These are phyloP conservation scores for Pichia cephalocereana DNA, from an alignment of 805 yeast species.

Conservation along the genomic window DNA sequence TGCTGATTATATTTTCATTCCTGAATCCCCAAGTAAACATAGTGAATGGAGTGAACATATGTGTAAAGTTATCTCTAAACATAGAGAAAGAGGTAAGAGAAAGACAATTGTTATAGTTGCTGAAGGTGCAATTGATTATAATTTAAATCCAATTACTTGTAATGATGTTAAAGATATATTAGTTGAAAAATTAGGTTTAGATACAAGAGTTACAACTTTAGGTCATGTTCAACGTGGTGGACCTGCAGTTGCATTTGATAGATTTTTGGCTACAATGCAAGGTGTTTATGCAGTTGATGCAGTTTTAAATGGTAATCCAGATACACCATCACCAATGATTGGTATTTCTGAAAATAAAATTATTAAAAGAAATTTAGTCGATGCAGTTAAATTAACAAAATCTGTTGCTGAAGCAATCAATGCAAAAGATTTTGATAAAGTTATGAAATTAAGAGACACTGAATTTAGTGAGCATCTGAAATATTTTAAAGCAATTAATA, in stretches of 20 bases:
- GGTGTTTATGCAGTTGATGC: conserved; percentile 80
- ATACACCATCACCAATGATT: conserved; percentile 72
- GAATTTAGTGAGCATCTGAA: conserved; percentile 56
- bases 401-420: conserved; percentile 65
- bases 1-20: conserved; percentile 74
- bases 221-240: conserved; percentile 86
- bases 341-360: conserved; percentile 65
- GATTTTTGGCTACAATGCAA: conserved; percentile 66
- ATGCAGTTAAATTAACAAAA: conserved; percentile 64
- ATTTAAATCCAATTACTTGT: conserved; percentile 57
- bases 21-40: conserved; percentile 64
- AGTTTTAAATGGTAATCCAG: conserved; percentile 57
- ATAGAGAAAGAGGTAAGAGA: conserved; percentile 64
- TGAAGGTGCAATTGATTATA: conserved; percentile 72
- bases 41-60: conserved; percentile 60
- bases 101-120: conserved; percentile 75
- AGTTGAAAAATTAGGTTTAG: conserved; percentile 53
- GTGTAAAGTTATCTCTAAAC: conserved; percentile 53
- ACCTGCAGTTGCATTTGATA: conserved; percentile 66
- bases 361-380: conserved; percentile 57
- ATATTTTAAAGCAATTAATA: conserved; percentile 56
- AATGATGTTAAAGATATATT: conserved; percentile 57
- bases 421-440: conserved; percentile 55
- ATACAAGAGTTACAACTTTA: conserved; percentile 67
- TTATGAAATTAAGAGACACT: conserved; percentile 63